A percentile compares a stretch with the other conserved stretches of the same genome.
phyloP scores from a whole-genome alignment of 2,329 filamentous ascomycete genomes.

The Xylaria sp. region DNA sequence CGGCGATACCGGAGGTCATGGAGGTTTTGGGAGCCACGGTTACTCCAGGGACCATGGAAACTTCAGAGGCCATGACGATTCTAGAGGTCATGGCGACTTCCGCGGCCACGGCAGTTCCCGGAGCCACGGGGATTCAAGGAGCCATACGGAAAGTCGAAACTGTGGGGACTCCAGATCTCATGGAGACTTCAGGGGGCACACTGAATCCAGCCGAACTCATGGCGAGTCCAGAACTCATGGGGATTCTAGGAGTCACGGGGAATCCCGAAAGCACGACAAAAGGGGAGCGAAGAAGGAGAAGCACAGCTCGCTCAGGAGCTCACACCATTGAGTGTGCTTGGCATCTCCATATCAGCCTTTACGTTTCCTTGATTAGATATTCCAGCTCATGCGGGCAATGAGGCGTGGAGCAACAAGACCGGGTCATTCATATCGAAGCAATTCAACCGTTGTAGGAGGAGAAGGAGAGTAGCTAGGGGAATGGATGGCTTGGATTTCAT shows the following conservation, averaged over 20 bases:
- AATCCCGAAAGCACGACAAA: conserved; percentile 11
- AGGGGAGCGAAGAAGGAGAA: conserved; percentile 14
- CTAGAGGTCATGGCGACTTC: neutral
- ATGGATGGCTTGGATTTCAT: neutral
- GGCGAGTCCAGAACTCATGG: neutral
- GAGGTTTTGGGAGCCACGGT: neutral
- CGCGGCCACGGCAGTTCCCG: conserved; percentile 7
- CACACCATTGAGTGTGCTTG: conserved; percentile 4
- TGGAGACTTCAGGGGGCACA: neutral
- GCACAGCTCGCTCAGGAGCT: conserved; percentile 8
- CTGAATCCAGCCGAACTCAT: neutral
- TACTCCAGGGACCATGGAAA: neutral
- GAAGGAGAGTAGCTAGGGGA: neutral
- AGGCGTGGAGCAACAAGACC: neutral
- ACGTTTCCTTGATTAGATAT: neutral
- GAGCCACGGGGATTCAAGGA: neutral
- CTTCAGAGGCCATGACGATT: neutral
- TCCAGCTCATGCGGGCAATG: neutral
- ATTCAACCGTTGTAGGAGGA: neutral
- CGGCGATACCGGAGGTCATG: neutral
- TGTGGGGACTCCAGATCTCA: neutral
- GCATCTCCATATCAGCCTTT: neutral
- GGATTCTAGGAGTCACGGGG: neutral
- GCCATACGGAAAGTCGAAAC: neutral
- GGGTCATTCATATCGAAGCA: neutral